Evolutionary conservation across 2,329 filamentous ascomycete species (phyloP).

Genomic region (Arthroderma sp.): DNA sequence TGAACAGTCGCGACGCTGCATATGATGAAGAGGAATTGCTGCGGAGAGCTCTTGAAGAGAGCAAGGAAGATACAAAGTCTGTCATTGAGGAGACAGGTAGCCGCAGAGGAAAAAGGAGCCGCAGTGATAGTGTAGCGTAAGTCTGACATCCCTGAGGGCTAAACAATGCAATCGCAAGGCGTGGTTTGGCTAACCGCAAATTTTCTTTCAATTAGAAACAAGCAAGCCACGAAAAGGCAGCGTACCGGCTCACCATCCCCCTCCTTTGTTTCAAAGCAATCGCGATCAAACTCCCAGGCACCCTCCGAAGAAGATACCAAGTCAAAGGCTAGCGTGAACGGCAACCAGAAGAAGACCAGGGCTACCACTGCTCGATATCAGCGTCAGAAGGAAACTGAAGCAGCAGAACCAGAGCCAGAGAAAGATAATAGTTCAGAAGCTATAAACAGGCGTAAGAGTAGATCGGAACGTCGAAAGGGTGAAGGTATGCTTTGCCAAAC

Average conservation of each 20-base stretch:
- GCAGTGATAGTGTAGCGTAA: conserved; percentile 91
- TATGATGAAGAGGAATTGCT: conserved; percentile 92
- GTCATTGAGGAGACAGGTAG: conserved; percentile 41
- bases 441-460: conserved; percentile 65
- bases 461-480: conserved; percentile 64
- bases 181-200: conserved; percentile 6
- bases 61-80: conserved; percentile 61
- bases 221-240: conserved; percentile 62
- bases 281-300: conserved; percentile 30
- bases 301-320: conserved; percentile 55
- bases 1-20: conserved; percentile 90
- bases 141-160: conserved; percentile 26
- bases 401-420: conserved; percentile 55
- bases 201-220: conserved; percentile 44
- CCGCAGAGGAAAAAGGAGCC: conserved; percentile 64
- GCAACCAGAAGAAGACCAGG: conserved; percentile 45
- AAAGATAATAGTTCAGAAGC: conserved; percentile 56
- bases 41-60: conserved; percentile 82
- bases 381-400: conserved; percentile 35
- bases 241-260: conserved; percentile 66
- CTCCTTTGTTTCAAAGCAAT: conserved; percentile 41
- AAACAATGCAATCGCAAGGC: neutral
- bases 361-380: conserved; percentile 41
- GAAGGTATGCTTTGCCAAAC: conserved; percentile 48
- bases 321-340: conserved; percentile 22